These are phyloP conservation scores for Blastocystis sp. DNA, from an alignment of 352 stramenopile genomes.

Conservation along the genomic window DNA sequence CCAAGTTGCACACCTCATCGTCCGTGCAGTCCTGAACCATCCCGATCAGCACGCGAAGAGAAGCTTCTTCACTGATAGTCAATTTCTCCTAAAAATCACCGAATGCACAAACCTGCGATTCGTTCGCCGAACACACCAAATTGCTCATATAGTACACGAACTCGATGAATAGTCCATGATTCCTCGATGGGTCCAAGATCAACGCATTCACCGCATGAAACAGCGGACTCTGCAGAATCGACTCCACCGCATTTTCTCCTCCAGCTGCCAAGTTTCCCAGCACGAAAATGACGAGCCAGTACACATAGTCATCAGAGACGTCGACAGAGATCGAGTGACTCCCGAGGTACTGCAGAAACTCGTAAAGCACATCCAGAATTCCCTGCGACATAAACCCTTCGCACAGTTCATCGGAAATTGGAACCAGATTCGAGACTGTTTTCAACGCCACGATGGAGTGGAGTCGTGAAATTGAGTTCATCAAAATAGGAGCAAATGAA, in stretches of 20 bases:
- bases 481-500: neutral
- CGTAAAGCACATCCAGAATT: neutral
- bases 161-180: neutral
- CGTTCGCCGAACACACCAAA: neutral
- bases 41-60: neutral
- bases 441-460: neutral
- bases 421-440: neutral
- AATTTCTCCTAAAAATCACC: neutral
- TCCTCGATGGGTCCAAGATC: neutral
- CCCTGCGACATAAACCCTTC: neutral
- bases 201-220: neutral
- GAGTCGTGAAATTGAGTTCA: neutral
- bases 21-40: constrained; percentile 5
- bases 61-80: neutral
- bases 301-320: neutral
- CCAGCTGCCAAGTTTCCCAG: neutral
- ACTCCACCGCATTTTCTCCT: neutral
- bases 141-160: constrained; percentile 40
- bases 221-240: neutral
- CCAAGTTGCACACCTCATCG: neutral
- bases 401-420: neutral
- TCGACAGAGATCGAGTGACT: neutral
- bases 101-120: neutral
- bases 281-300: neutral
- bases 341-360: neutral